Evolutionary conservation across 2,329 filamentous ascomycete species (phyloP).

Genomic region (Ophiobolus disseminans): DNA sequence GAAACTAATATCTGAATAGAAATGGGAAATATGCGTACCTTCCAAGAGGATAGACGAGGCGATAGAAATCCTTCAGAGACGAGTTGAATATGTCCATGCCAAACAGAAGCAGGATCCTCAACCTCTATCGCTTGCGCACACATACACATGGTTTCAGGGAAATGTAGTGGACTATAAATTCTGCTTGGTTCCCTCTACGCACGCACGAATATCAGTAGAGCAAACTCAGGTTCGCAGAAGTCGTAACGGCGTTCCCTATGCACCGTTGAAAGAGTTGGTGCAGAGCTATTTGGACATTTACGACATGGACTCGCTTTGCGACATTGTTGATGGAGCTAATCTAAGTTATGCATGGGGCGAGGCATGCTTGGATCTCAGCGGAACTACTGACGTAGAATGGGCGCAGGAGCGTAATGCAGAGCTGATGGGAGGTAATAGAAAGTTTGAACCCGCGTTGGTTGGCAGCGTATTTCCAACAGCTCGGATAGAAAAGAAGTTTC

Average conservation of each 20-base stretch:
- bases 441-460: background rate
- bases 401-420: background rate
- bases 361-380: background rate
- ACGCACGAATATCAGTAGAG: conserved; percentile 1
- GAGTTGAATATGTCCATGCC: conserved; percentile 1
- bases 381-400: background rate
- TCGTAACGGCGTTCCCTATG: background rate
- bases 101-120: conserved; percentile 2
- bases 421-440: background rate
- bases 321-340: conserved; percentile 1
- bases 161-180: conserved; percentile 1
- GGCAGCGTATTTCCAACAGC: conserved; percentile 1
- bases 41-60: background rate
- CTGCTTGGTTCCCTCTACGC: conserved; percentile 1
- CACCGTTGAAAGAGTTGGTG: background rate
- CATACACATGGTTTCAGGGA: conserved; percentile 3
- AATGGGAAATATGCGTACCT: conserved; percentile 1
- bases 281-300: background rate
- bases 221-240: background rate
- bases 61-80: background rate
- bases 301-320: background rate
- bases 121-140: conserved; percentile 3
- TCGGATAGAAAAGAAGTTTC: background rate
- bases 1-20: background rate
- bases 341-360: background rate